phyloP scores from a whole-genome alignment of 306 rosid genomes.

The Neltuma alba region DNA sequence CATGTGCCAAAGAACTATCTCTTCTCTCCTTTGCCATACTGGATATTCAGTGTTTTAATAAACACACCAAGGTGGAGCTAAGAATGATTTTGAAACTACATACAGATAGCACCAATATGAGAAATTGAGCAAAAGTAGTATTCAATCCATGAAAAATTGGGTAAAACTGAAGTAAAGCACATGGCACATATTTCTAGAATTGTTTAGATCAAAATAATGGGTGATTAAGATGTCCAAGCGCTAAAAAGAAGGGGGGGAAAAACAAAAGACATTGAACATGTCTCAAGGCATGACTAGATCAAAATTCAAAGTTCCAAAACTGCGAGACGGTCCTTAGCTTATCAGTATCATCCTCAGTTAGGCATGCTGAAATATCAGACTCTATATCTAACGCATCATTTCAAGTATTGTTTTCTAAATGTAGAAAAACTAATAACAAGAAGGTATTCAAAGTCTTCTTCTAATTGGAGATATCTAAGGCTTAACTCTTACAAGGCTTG shows the following conservation, averaged over 20 bases:
- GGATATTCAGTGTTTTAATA: conserved; percentile 28
- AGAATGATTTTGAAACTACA: conserved; percentile 38
- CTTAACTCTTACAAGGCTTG: neutral
- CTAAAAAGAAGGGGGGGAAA: neutral
- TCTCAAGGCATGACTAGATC: neutral
- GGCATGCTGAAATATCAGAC: neutral
- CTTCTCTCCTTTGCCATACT: conserved; percentile 95
- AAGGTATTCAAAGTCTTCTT: neutral
- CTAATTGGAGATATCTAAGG: neutral
- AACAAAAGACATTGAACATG: neutral
- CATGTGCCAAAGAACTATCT: conserved; percentile 78
- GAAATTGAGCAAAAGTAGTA: conserved; percentile 23
- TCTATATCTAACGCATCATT: neutral
- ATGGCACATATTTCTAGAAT: neutral
- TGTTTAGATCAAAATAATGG: neutral
- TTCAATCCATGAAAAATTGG: neutral
- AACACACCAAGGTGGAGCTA: conserved; percentile 23
- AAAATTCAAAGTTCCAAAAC: conserved; percentile 29
- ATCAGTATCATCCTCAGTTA: neutral
- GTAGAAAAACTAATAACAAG: neutral
- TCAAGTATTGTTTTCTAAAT: neutral
- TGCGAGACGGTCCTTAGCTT: neutral
- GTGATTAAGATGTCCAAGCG: neutral
- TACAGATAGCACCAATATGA: conserved; percentile 32
- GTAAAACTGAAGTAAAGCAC: neutral